Conservation (phyloP, 1,284 basidiomycete genomes). For the Puccinia coronata region DNA sequence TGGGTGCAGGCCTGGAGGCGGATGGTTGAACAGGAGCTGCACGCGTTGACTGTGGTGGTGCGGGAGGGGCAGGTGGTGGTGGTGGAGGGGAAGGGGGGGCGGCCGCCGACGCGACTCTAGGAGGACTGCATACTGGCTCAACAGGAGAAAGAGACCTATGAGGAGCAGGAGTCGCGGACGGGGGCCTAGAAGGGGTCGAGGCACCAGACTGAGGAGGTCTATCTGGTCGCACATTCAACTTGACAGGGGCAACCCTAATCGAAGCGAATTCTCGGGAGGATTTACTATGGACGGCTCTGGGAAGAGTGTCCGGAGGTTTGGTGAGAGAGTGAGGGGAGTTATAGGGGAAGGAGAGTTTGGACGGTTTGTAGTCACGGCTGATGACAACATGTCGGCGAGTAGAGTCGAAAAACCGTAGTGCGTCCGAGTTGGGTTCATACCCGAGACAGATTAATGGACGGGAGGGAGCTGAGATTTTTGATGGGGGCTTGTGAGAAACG, state of each 20-base stretch:
- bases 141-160: too few relatives aligned
- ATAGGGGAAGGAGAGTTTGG: neutral
- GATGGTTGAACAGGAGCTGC: too few relatives aligned
- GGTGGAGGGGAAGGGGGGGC: too few relatives aligned
- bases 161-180: too few relatives aligned
- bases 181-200: too few relatives aligned
- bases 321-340: neutral
- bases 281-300: neutral
- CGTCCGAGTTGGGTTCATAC: conserved; percentile 2
- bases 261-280: neutral
- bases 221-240: too few relatives aligned
- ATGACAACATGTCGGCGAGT: neutral
- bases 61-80: too few relatives aligned
- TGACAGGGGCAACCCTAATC: too few relatives aligned
- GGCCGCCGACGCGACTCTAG: too few relatives aligned
- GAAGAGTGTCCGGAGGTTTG: conserved; percentile 10
- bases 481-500: neutral
- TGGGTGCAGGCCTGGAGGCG: neutral
- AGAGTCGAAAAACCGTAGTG: neutral
- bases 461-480: neutral
- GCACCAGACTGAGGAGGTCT: too few relatives aligned
- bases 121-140: too few relatives aligned
- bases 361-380: neutral
- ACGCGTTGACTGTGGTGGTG: too few relatives aligned
- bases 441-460: conserved; percentile 1